Evolutionary conservation across 73 alveolate species (phyloP).

Genomic region (Paramecium tetraurelia): DNA sequence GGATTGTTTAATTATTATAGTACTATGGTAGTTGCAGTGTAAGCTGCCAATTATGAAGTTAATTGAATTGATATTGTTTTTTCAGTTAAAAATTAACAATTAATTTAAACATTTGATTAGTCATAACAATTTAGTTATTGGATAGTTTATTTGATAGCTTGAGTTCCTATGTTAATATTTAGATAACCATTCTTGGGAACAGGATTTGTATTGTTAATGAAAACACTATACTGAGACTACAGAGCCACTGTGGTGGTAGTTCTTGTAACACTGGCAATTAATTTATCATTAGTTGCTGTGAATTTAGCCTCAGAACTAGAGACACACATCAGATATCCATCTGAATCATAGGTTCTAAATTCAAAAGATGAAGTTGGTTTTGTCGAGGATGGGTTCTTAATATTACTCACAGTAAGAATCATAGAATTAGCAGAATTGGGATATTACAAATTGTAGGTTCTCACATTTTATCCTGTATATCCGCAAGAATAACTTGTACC

Average conservation of each 20-base stretch:
- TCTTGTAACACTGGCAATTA: background rate
- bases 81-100: background rate
- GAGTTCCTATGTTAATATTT: background rate
- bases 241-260: background rate
- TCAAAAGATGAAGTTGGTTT: constrained; percentile 23
- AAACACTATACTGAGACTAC: background rate
- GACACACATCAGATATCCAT: constrained; percentile 20
- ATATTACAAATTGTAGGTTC: constrained; percentile 7
- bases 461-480: background rate
- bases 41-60: background rate
- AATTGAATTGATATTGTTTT: background rate
- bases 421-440: constrained; percentile 1
- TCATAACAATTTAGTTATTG: background rate
- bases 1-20: constrained; percentile 27
- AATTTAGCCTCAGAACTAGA: background rate
- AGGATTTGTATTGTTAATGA: background rate
- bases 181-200: background rate
- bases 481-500: constrained; percentile 1
- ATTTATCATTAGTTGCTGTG: background rate
- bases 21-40: background rate
- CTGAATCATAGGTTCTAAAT: constrained; percentile 16
- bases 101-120: background rate
- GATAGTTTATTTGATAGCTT: background rate
- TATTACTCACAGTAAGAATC: background rate
- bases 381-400: background rate